These are phyloP conservation scores for Tricholomella constricta DNA, from an alignment of 768 basidiomycete species.

Conservation along the genomic window DNA sequence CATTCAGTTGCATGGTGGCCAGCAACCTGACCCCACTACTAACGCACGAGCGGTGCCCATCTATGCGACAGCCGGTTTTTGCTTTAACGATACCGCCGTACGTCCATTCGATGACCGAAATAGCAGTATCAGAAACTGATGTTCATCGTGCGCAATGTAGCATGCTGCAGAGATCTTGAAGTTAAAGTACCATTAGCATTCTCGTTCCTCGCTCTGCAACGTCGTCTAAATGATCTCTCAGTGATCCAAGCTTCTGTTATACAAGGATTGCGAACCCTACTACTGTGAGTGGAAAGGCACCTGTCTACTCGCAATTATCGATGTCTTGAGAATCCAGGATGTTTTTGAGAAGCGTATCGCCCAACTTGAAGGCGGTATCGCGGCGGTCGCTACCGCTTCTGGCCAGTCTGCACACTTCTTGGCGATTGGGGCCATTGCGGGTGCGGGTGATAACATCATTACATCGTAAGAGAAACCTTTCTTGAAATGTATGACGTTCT, in stretches of 20 bases:
- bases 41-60: conserved; percentile 80
- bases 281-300: conserved; percentile 43
- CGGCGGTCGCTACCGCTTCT: conserved; percentile 72
- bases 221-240: conserved; percentile 17
- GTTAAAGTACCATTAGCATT: conserved; percentile 40
- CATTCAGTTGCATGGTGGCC: conserved; percentile 78
- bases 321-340: conserved; percentile 41
- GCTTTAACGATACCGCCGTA: conserved; percentile 63
- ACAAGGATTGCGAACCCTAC: conserved; percentile 72
- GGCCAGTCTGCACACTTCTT: conserved; percentile 82
- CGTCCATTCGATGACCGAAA: background rate
- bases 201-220: background rate
- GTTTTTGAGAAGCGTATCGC: conserved; percentile 82
- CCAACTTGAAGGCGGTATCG: conserved; percentile 77
- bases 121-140: background rate
- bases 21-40: conserved; percentile 60
- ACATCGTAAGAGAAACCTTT: conserved; percentile 49
- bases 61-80: conserved; percentile 71
- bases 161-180: conserved; percentile 76
- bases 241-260: conserved; percentile 62
- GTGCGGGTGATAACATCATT: conserved; percentile 77
- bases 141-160: conserved; percentile 29
- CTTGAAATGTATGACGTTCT: conserved; percentile 3
- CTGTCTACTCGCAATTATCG: background rate
- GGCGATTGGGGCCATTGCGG: conserved; percentile 60